phyloP scores from a whole-genome alignment of 169 alveolate species.

The Plasmodium inui region DNA sequence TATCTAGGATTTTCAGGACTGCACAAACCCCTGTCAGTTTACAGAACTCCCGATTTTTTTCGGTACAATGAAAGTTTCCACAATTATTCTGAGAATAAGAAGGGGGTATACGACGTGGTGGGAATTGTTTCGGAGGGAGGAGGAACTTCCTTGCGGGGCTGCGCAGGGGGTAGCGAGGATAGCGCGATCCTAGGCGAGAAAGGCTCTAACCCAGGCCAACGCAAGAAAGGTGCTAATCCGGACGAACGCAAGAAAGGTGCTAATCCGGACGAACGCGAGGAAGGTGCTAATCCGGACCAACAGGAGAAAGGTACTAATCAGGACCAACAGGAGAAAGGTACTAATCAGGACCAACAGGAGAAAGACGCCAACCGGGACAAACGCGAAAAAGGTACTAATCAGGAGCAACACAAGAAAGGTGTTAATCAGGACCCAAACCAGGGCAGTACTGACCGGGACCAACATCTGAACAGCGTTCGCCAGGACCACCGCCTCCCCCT shows the following conservation, averaged over 20 bases:
- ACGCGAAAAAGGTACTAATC: not conserved
- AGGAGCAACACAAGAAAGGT: not conserved
- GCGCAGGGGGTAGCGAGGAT: not conserved
- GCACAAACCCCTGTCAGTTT: slow-evolving; percentile 45
- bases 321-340: not conserved
- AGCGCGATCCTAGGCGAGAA: not conserved
- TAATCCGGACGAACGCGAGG: not conserved
- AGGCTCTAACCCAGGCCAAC: not conserved
- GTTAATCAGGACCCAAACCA: not conserved
- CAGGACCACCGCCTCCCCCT: not conserved
- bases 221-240: no score
- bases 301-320: no score
- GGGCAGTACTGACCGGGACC: not conserved
- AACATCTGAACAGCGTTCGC: not conserved
- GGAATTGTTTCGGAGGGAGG: not conserved
- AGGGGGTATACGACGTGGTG: slow-evolving; percentile 13
- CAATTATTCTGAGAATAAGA: slow-evolving; percentile 5
- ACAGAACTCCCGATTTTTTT: slow-evolving; percentile 45
- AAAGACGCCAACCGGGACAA: not conserved
- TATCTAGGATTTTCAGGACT: slow-evolving; percentile 51
- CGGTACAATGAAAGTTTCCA: slow-evolving; percentile 60
- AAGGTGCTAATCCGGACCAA: not conserved
- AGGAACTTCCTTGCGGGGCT: not conserved
- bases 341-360: not conserved
- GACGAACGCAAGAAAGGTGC: not conserved